These are phyloP conservation scores for Eragrostis nindensis DNA, from an alignment of 176 grass and related monocot species.

Conservation along the genomic window DNA sequence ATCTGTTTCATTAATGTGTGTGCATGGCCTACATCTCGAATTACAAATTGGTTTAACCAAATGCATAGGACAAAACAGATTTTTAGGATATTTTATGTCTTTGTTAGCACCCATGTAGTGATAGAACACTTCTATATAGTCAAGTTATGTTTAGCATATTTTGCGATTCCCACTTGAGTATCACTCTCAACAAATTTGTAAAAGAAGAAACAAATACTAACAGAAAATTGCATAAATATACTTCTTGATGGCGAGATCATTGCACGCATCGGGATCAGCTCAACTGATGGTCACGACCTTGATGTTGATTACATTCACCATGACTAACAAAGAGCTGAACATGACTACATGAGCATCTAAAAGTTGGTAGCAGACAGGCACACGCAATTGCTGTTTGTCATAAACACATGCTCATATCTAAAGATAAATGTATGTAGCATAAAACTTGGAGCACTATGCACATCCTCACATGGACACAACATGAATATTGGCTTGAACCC, in stretches of 20 bases:
- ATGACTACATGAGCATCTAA: neutral
- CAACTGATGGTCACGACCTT: too few species aligned
- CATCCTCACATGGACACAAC: neutral
- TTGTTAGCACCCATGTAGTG: neutral
- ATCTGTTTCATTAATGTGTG: too few species aligned
- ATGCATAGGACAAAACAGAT: neutral
- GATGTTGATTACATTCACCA: neutral
- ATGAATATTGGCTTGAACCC: constrained; percentile 1
- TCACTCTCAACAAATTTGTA: neutral
- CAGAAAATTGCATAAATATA: neutral
- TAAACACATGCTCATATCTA: neutral
- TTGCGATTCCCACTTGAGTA: neutral
- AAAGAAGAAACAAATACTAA: neutral
- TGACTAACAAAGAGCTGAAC: constrained; percentile 1
- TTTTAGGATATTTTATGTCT: neutral
- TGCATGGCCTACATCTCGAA: too few species aligned
- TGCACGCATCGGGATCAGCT: too few species aligned
- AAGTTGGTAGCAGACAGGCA: neutral
- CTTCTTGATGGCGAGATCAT: too few species aligned
- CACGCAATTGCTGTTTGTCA: neutral
- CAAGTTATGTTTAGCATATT: neutral
- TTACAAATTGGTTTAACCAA: neutral
- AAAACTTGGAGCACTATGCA: neutral
- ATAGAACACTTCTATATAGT: constrained; percentile 1
- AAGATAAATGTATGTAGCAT: neutral